Evolutionary conservation across 441 rosid species (phyloP).

Genomic region (Gossypium aridum): DNA sequence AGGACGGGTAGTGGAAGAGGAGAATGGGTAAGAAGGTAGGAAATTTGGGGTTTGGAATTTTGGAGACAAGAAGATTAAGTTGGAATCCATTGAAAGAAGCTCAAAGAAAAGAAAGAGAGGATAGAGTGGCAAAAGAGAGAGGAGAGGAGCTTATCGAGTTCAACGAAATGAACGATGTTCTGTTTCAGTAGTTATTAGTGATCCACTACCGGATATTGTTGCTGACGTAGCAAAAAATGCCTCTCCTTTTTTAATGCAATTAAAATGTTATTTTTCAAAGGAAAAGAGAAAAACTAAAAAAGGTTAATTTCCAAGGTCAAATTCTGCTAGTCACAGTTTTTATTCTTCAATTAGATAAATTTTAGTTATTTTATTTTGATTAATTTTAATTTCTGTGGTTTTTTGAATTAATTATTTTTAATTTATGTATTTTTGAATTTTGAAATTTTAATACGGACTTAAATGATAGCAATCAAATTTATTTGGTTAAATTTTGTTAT

Average conservation of each 20-base stretch:
- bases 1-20: slow-evolving; percentile 28
- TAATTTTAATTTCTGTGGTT: too few species aligned
- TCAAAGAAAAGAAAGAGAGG: slow-evolving; percentile 1
- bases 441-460: too few species aligned
- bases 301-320: too few species aligned
- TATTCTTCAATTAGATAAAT: too few species aligned
- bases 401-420: too few species aligned
- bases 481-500: too few species aligned
- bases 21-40: slow-evolving; percentile 24
- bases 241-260: background rate
- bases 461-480: too few species aligned
- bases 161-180: background rate
- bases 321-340: too few species aligned
- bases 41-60: slow-evolving; percentile 36
- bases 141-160: slow-evolving; percentile 13
- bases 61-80: slow-evolving; percentile 25
- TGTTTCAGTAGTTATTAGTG: background rate
- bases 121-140: background rate
- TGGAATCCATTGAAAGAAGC: slow-evolving; percentile 29
- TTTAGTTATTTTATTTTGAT: too few species aligned
- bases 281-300: too few species aligned
- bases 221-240: slow-evolving; percentile 23
- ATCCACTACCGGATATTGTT: slow-evolving; percentile 15
- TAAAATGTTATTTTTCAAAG: too few species aligned
- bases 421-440: too few species aligned